Evolutionary conservation across 768 basidiomycete genomes (phyloP), one percentile per base, ranked within the genome.

Genomic region (Dioszegia hungarica): DNA sequence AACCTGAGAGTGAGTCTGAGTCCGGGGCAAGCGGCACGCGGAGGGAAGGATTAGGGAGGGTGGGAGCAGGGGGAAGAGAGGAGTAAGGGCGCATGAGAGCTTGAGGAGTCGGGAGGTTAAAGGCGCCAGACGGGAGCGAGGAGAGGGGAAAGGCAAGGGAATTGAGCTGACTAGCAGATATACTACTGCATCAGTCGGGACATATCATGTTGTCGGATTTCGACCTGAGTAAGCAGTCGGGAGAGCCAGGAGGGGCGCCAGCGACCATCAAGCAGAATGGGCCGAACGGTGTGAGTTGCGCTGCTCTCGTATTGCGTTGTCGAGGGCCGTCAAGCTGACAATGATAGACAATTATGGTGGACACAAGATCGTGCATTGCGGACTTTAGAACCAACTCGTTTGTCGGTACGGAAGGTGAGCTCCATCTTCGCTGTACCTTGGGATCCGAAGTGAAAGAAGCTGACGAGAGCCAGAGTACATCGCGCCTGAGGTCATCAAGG

Each of bases 181-280:
- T 99, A 71, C 81, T 99, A 17, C 80, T 99, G 47, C 95, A 99
- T 77, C 89, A 95, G 73, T 91, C 92, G 11, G 95, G 95, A 17
- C 95, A 99, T 78, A 97, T 99, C 69, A 97, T 98, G 94, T 79
- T 99, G 68, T 98, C 95, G 43, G 95, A 99, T 78, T 99, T 99
- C 77, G 95, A 99, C 79, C 83, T 99, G 31, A 94, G 94, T 19
- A 99, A 98, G 75, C 92, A 94, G 74, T 90, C 90, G 36, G 86
- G 82, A 52, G 89, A 89, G 64, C 85, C 85, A 22, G 89, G 87
- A 24, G 87, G 88, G 51, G 83, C 88, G 68, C 92, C 93, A 25
- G 89, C 87, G 5, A 87, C 85, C 72, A 87, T 97, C 57, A 89
- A 88, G 67, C 83, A 82, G 74, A 87, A 85, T 63, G 91, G 86